A percentile compares a stretch with the other conserved stretches of the same genome.
Evolutionary conservation across 1,284 basidiomycete genomes (phyloP).

Genomic region (Ganoderma resinaceum): DNA sequence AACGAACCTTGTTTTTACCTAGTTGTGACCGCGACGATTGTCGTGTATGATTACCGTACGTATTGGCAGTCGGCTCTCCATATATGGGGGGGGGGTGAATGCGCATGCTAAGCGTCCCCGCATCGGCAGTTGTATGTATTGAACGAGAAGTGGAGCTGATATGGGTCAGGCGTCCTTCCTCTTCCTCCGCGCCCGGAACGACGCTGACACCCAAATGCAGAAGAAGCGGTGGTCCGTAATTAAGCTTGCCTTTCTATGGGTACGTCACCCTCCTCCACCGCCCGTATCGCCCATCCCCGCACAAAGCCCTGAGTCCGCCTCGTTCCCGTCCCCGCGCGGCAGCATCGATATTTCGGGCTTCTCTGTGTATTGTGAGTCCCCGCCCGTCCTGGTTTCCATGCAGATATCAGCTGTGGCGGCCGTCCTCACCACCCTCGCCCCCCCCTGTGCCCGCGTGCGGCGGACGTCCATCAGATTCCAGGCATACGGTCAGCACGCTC

Average conservation of each 20-base stretch:
- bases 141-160: slow-evolving; percentile 38
- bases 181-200: neutral
- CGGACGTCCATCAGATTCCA: slow-evolving; percentile 27
- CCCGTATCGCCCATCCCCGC: neutral
- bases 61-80: neutral
- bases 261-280: slow-evolving; percentile 18
- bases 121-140: slow-evolving; percentile 33
- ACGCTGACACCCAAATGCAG: slow-evolving; percentile 22
- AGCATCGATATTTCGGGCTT: slow-evolving; percentile 39
- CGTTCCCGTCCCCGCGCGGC: neutral
- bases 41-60: slow-evolving; percentile 38
- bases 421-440: neutral
- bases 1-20: neutral
- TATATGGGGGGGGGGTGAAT: neutral
- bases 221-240: slow-evolving; percentile 39
- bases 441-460: neutral
- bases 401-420: slow-evolving; percentile 14
- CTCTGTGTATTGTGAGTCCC: slow-evolving; percentile 34
- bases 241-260: slow-evolving; percentile 38
- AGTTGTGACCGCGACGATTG: slow-evolving; percentile 34
- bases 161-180: slow-evolving; percentile 29
- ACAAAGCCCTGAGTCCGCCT: slow-evolving; percentile 11
- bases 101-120: neutral
- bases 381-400: slow-evolving; percentile 28
- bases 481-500: slow-evolving; percentile 30